These are phyloP conservation scores for Saccharomycopsis javanensis DNA, from an alignment of 805 yeast genomes.

Conservation along the genomic window DNA sequence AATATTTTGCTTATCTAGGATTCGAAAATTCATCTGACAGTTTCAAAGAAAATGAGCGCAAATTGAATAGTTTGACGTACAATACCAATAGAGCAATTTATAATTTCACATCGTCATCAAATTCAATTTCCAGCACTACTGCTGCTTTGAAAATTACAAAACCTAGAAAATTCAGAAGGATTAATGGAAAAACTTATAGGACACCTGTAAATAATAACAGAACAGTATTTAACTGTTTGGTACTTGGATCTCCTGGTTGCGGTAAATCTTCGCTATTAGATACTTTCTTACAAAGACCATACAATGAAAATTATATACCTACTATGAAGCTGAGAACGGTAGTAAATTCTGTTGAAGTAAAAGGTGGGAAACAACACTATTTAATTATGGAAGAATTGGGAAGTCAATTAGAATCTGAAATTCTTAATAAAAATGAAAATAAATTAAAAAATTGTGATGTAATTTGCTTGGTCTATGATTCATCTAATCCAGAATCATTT, in stretches of 20 bases:
- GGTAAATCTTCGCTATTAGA: conserved; percentile 84
- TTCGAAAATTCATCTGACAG: conserved; percentile 40
- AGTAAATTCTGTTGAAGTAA: conserved; percentile 85
- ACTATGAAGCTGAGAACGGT: conserved; percentile 74
- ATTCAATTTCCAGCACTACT: conserved; percentile 21
- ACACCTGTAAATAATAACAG: conserved; percentile 60
- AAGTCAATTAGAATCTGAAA: conserved; percentile 64
- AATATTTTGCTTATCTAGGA: conserved; percentile 84
- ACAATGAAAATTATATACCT: conserved; percentile 65
- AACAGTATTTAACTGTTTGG: conserved; percentile 83
- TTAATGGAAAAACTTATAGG: conserved; percentile 58
- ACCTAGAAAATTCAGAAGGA: conserved; percentile 59
- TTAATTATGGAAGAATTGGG: conserved; percentile 85
- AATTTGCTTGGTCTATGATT: conserved; percentile 81
- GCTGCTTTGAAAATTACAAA: conserved; percentile 72
- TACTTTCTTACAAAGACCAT: conserved; percentile 68
- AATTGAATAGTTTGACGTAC: conserved; percentile 21
- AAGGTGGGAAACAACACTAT: conserved; percentile 94
- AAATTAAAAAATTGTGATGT: conserved; percentile 84
- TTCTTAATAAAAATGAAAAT: conserved; percentile 51
- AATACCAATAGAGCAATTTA: background rate
- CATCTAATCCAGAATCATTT: conserved; percentile 93
- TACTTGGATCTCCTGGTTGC: conserved; percentile 74
- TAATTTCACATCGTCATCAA: background rate
- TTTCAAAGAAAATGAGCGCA: conserved; percentile 20